phyloP scores from a whole-genome alignment of 192 early-diverging fungal species.

The Tieghemiomyces parasiticus region DNA sequence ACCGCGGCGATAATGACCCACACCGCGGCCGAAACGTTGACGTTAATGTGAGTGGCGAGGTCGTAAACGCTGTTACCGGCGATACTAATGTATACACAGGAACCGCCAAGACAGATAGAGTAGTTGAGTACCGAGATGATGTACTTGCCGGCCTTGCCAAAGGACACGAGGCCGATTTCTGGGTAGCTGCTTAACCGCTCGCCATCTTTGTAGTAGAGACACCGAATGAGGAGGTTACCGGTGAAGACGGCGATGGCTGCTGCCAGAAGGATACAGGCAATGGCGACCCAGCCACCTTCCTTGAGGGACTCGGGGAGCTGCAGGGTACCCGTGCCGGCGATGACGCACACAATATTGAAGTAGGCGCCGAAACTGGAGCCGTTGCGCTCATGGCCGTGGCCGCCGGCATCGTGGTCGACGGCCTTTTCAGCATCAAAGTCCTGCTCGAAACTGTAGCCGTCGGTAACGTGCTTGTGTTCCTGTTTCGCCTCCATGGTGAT shows the following conservation, averaged over 20 bases:
- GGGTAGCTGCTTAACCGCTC: conserved; percentile 37
- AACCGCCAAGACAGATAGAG: conserved; percentile 46
- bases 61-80: conserved; percentile 45
- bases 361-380: conserved; percentile 36
- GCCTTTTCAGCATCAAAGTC: conserved; percentile 3
- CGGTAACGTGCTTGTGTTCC: too few relatives aligned
- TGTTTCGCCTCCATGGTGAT: too few relatives aligned
- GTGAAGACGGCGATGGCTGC: conserved; percentile 60
- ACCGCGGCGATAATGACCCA: conserved; percentile 45
- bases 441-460: too few relatives aligned
- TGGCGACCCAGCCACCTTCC: conserved; percentile 65
- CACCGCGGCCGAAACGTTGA: conserved; percentile 23
- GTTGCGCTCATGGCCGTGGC: conserved; percentile 15
- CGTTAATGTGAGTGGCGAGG: conserved; percentile 30
- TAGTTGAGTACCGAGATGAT: conserved; percentile 45
- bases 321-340: conserved; percentile 67
- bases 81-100: conserved; percentile 50
- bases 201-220: conserved; percentile 44
- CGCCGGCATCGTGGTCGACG: conserved; percentile 14
- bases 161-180: conserved; percentile 50
- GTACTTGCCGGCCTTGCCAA: conserved; percentile 41
- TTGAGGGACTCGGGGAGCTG: conserved; percentile 67
- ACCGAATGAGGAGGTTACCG: conserved; percentile 53
- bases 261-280: conserved; percentile 49
- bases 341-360: conserved; percentile 52